Conservation (phyloP, 768 basidiomycete genomes). For the Xanthoconium stramineum region DNA sequence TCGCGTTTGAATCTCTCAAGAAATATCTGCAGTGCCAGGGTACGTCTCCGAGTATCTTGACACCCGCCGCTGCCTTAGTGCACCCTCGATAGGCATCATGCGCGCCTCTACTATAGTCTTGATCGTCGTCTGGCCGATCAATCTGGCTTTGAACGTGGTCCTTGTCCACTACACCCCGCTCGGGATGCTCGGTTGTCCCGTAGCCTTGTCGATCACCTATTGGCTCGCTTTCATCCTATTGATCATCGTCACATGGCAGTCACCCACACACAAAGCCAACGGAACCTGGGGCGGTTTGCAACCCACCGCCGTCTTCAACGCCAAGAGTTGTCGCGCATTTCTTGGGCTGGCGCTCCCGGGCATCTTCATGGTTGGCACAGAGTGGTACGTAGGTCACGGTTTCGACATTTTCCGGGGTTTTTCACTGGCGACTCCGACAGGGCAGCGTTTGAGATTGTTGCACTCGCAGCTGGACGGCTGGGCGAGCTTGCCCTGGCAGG, state of each 20-base stretch:
- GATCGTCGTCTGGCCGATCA: conserved; percentile 61
- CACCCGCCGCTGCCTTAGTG: not conserved
- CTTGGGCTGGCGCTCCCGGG: conserved; percentile 71
- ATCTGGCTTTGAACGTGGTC: conserved; percentile 53
- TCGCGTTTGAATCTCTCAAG: conserved; percentile 73
- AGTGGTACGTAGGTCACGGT: conserved; percentile 61
- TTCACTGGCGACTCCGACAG: conserved; percentile 32
- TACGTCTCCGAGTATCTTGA: conserved; percentile 22
- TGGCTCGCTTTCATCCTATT: conserved; percentile 64
- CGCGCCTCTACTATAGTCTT: conserved; percentile 64
- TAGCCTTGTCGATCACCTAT: conserved; percentile 66
- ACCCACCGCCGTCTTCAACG: conserved; percentile 42
- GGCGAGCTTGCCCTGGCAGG: conserved; percentile 67
- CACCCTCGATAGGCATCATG: conserved; percentile 59
- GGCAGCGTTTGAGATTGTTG: conserved; percentile 82
- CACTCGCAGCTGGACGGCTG: conserved; percentile 69
- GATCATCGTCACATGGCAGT: conserved; percentile 45
- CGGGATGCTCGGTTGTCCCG: conserved; percentile 62
- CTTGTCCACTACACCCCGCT: conserved; percentile 65
- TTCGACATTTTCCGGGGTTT: not conserved
- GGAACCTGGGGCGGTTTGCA: conserved; percentile 64
- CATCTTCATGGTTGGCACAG: conserved; percentile 75
- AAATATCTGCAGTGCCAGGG: conserved; percentile 82
- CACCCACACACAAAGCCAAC: conserved; percentile 52
- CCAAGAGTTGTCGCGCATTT: conserved; percentile 51